Evolutionary conservation across 1,284 basidiomycete species (phyloP), one percentile per base, ranked within the genome.

Genomic region (Ustilago nuda): DNA sequence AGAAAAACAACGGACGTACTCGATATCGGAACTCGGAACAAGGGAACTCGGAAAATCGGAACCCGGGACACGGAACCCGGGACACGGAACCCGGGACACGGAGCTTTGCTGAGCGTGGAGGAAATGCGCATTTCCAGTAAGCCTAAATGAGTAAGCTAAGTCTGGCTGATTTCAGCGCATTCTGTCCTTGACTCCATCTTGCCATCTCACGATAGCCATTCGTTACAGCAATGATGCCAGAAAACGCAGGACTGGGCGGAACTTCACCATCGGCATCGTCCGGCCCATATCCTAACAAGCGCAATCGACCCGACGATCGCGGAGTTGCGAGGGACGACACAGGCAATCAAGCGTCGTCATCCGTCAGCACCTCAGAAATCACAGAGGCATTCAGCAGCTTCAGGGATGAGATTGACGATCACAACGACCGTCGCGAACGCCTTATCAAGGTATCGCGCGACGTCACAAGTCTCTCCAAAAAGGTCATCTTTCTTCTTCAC

Each of bases 401-500:
- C 61, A 64, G 81, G 23, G 76, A 78, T 52, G 83, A 85, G 66
- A 80, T 85, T 37, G 83, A 85, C 57, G 70, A 61, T 3, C 72
- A 80, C 66, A 84, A 87, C 50, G 86, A 87, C 55, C 72, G 86
- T 13, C 78, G 86, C 48, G 94, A 96, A 81, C 89, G 92, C 33
- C 89, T 95, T 71, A 93, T 95, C 84, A 95, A 95, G 89, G 68
- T 86, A 9, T 89, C 88, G 8, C 86, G 96, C 37, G 95, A 97
- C 85, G 90, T 94, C 74, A 98, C 95, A 15, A 92, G 91, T 75
- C 89, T 93, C n/a, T 94, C 94, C 53, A 99, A 99, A 86, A 95
- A 94, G 87, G 89, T 92, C 82, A 98, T 99, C 73, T 98, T 98
- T 83, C 91, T 94, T 55, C 89, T 98, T 4, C 96, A 98, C 83